Base-by-base conservation (phyloP, 345 rosid genomes). In the Lumnitzera littorea region DNA sequence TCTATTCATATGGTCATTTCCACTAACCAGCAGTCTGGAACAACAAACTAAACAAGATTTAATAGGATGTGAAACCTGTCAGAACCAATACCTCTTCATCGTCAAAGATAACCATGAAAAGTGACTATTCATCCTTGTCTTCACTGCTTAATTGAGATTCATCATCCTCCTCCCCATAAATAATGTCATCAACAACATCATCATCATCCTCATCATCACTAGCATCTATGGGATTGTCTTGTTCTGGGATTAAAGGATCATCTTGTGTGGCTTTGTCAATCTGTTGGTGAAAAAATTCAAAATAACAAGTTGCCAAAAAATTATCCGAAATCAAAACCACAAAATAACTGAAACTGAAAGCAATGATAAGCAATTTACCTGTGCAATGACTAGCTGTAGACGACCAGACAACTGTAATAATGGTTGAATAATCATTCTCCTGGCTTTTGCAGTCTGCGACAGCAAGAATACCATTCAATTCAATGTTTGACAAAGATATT, bases 391-490 rank as follows among this genome's bases (percentile, higher is more conserved):
- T 63, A 94, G 91, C 65, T 86, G 88, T 64, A 88, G 75, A 59
- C 97, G 91, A 17, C 99, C 99, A 17, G 94, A 79, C 62, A 88
- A 73, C 63, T 82, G 92, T 62, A 91, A 68, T 65, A 90, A 76
- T 66, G 86, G 80, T 74, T 79, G 85, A 79, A 83, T 53, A 65
- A 87, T 81, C 13, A 41, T 69, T 66, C 76, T 85, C 72, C 92
- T 82, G 61, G 81, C 70, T 70, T 70, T 80, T 31, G 83, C 71
- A 50, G 76, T 79, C 99, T 88, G 71, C 43, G 62, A 67, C 50
- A 73, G 57, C 41, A 71, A 63, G 56, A 60, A 51, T 11, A 60
- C 13, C 17, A 51, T 49, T 56, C 17, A 15, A 13, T 24, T 8
- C 20, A 46, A 53, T 5, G 10, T 36, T 36, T 20, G 20, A 20